These are phyloP conservation scores for Teunomyces lycoperdinae DNA, from an alignment of 805 yeast species.

Conservation along the genomic window DNA sequence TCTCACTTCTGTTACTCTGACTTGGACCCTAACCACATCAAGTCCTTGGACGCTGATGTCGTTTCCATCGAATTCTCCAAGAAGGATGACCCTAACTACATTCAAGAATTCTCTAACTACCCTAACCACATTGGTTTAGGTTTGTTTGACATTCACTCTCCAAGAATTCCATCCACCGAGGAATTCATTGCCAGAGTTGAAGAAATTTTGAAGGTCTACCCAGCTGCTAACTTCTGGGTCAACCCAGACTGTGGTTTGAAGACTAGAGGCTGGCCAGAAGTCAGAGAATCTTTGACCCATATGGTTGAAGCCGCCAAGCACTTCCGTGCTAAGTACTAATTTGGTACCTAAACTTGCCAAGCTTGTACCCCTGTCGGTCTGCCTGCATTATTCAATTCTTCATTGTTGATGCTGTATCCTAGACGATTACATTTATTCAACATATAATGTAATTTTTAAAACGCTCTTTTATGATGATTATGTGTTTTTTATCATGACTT, in stretches of 20 bases:
- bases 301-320: slow-evolving; percentile 99
- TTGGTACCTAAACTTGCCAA: slow-evolving; percentile 4
- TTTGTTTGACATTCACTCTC: slow-evolving; percentile 98
- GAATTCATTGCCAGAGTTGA: slow-evolving; percentile 93
- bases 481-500: slow-evolving; percentile 17
- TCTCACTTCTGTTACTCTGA: slow-evolving; percentile 99
- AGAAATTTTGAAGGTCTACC: slow-evolving; percentile 94
- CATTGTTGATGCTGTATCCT: slow-evolving; percentile 37
- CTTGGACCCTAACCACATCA: slow-evolving; percentile 98
- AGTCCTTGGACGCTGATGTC: slow-evolving; percentile 99
- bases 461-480: slow-evolving; percentile 8
- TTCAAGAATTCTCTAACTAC: slow-evolving; percentile 95
- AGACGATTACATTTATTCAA: slow-evolving; percentile 45
- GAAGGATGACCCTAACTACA: slow-evolving; percentile 98
- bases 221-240: slow-evolving; percentile 98
- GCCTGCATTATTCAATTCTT: slow-evolving; percentile 42
- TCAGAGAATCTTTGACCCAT: slow-evolving; percentile 89
- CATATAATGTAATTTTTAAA: slow-evolving; percentile 41
- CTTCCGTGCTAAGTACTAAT: slow-evolving; percentile 54
- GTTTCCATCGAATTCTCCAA: slow-evolving; percentile 99
- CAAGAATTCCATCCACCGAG: slow-evolving; percentile 97
- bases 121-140: slow-evolving; percentile 99
- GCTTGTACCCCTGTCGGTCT: slow-evolving; percentile 1
- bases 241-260: slow-evolving; percentile 99
- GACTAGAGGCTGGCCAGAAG: slow-evolving; percentile 99